phyloP scores from a whole-genome alignment of 495 filamentous ascomycete species.

The Copromyces sp. region DNA sequence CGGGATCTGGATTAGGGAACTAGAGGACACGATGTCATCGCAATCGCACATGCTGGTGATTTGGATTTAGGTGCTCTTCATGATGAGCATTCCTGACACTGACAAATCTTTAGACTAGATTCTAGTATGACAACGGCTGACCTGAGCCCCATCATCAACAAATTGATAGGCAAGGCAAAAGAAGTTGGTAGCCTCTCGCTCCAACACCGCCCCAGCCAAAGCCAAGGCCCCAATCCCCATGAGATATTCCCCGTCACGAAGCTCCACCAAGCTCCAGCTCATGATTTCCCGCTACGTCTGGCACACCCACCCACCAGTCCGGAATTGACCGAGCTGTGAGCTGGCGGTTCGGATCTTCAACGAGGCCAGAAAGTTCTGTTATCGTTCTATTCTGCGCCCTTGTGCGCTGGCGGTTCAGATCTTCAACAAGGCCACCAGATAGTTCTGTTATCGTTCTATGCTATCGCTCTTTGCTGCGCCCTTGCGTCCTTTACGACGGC shows the following conservation, averaged over 20 bases:
- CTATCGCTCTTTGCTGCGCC: slow-evolving; percentile 28
- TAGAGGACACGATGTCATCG: slow-evolving; percentile 69
- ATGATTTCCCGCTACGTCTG: too few relatives aligned
- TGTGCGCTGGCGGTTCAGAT: too few relatives aligned
- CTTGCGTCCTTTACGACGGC: slow-evolving; percentile 86
- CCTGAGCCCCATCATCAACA: slow-evolving; percentile 77
- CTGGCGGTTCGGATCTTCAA: slow-evolving; percentile 84
- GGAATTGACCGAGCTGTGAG: slow-evolving; percentile 60
- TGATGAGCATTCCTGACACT: background rate
- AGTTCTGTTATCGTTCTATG: too few relatives aligned
- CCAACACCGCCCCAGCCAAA: slow-evolving; percentile 32
- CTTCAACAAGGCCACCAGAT: too few relatives aligned
- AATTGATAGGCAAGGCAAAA: slow-evolving; percentile 87
- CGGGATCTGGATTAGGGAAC: slow-evolving; percentile 26
- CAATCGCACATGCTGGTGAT: slow-evolving; percentile 84
- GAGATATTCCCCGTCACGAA: too few relatives aligned
- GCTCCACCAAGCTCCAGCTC: too few relatives aligned
- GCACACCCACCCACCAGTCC: slow-evolving; percentile 12
- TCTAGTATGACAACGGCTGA: slow-evolving; percentile 95
- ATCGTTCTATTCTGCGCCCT: background rate
- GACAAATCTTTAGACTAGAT: slow-evolving; percentile 56
- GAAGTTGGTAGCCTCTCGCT: slow-evolving; percentile 69
- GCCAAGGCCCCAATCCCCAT: too few relatives aligned
- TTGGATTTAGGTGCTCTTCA: background rate
- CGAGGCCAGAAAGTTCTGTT: background rate